Evolutionary conservation across 202 grass and related monocot genomes (phyloP), one percentile per base, ranked within the genome.

Genomic region (Schoenoplectus triqueter): DNA sequence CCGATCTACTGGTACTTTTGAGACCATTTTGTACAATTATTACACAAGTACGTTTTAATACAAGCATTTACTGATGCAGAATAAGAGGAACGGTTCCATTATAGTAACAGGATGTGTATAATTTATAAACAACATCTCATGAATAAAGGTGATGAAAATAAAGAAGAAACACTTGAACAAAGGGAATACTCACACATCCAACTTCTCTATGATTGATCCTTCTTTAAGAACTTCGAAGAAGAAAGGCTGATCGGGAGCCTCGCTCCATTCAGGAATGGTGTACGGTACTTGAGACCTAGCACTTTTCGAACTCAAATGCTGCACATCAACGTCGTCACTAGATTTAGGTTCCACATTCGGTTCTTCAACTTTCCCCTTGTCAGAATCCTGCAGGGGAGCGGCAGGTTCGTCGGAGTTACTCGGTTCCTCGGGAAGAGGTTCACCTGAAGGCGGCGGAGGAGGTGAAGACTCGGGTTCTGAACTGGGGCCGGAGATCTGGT

Each of bases 151-250:
- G 48, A 74, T 5, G 1, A 10, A 78, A 61, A 67, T 78, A 71
- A 20, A 80, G 10, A 7, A 75, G 13, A 6, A 57, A 60, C 10
- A 75, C 50, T 13, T 55, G 39, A 55, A 31, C 5, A 22, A 54
- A 54, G 31, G 15, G 51, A 82, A 70, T 10, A 84, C 91, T 88
- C 84, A 98, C 96, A 98, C 93, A 84, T 94, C 96, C 49, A 98
- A 88, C 3, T 91, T 88, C 6, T 95, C 93, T 72, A 95, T 73
- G 86, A 95, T 92, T 11, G 47, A 49, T 76, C 96, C 96, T 41
- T 95, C 87, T 87, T 98, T 98, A 77, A 98, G 93, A 40, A 95
- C 93, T 88, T 98, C 96, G 21, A 95, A 89, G 90, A 84, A 94
- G 92, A 98, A 98, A 56, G 88, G 87, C 81, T 95, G 87, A 4